These are phyloP conservation scores for Alternaria brassicicola DNA, from an alignment of 2,329 filamentous ascomycete genomes.

Conservation along the genomic window DNA sequence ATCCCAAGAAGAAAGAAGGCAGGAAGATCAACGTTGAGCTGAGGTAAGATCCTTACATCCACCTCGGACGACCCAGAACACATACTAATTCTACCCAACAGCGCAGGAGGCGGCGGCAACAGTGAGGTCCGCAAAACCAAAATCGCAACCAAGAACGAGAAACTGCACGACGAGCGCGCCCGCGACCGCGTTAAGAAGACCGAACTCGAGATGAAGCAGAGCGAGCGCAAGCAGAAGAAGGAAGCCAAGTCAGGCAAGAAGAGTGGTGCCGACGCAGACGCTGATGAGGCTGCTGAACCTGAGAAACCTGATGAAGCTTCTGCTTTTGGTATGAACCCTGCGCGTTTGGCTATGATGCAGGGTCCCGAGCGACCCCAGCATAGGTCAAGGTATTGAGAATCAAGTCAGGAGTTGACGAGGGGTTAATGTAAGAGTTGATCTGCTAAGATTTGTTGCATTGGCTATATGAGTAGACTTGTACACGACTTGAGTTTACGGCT, in stretches of 20 bases:
- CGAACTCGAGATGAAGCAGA: slow-evolving; percentile 49
- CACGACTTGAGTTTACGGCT: neutral
- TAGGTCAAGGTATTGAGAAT: slow-evolving; percentile 25
- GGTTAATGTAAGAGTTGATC: neutral
- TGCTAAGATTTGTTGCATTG: neutral
- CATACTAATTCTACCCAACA: slow-evolving; percentile 42
- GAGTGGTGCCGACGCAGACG: slow-evolving; percentile 9
- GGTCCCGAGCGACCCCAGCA: slow-evolving; percentile 22
- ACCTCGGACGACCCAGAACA: neutral
- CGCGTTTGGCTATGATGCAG: slow-evolving; percentile 46
- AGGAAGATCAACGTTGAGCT: slow-evolving; percentile 92
- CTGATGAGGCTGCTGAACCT: slow-evolving; percentile 20
- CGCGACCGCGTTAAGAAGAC: slow-evolving; percentile 57
- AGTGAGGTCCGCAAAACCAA: slow-evolving; percentile 73
- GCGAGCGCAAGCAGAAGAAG: slow-evolving; percentile 50
- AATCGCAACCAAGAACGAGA: slow-evolving; percentile 84
- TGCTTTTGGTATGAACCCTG: slow-evolving; percentile 47
- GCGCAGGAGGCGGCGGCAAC: slow-evolving; percentile 85
- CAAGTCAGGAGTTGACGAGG: neutral
- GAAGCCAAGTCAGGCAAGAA: slow-evolving; percentile 33
- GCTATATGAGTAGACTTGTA: neutral
- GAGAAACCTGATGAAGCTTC: slow-evolving; percentile 24
- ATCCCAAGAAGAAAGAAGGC: slow-evolving; percentile 60
- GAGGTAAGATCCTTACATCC: slow-evolving; percentile 61
- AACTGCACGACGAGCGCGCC: slow-evolving; percentile 73